Conservation (phyloP, 1,284 basidiomycete genomes). For the Earliella scabrosa region DNA sequence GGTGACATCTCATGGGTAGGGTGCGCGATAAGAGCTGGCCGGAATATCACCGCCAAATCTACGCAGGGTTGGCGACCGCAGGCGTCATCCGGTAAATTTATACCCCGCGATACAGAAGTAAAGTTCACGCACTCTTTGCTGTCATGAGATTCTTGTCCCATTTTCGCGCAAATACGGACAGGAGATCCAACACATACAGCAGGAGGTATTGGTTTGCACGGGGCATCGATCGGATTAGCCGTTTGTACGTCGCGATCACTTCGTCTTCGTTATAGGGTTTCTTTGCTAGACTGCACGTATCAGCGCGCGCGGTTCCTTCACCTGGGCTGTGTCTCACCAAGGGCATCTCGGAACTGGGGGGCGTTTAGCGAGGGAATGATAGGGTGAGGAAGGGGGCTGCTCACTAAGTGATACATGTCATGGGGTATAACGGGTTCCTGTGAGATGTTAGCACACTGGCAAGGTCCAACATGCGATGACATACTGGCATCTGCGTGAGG, state of each 20-base stretch:
- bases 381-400: constrained; percentile 34
- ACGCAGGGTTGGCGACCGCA: background rate
- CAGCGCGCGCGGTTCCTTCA: constrained; percentile 2
- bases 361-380: constrained; percentile 21
- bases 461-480: constrained; percentile 36
- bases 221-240: constrained; percentile 85
- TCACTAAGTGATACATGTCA: constrained; percentile 85
- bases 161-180: constrained; percentile 93
- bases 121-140: constrained; percentile 74
- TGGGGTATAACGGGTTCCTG: constrained; percentile 92
- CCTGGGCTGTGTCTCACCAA: constrained; percentile 53
- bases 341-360: constrained; percentile 78
- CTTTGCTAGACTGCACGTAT: constrained; percentile 49
- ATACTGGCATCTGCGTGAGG: constrained; percentile 94
- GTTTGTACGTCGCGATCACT: constrained; percentile 80
- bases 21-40: constrained; percentile 90
- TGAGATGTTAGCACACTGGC: background rate
- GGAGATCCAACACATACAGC: constrained; percentile 93
- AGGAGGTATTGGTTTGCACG: constrained; percentile 92
- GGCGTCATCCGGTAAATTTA: background rate
- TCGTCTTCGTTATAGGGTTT: constrained; percentile 67
- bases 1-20: constrained; percentile 84
- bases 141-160: constrained; percentile 96
- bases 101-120: background rate
- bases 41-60: constrained; percentile 96